Evolutionary conservation across 2,329 filamentous ascomycete species (phyloP), one percentile per base, ranked within the genome.

Genomic region (Emmonsiellopsis sp.): DNA sequence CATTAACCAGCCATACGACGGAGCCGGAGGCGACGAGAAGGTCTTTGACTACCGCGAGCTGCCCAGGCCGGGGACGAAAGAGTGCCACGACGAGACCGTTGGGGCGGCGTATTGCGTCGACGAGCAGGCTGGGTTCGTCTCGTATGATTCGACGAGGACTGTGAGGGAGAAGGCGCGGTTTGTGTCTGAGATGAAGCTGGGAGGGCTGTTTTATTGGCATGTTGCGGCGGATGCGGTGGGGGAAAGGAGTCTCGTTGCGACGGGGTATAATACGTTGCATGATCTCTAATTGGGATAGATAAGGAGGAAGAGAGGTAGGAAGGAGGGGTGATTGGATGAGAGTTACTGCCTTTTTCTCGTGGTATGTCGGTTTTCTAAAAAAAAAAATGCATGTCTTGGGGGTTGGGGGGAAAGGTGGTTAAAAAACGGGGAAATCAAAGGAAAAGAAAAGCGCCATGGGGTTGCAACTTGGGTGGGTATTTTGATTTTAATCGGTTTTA

Each of bases 191-290:
- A 84, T 85, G 61, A 79, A 80, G 31, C 73, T 93, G 15, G 87
- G 84, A 31, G 88, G 88, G 0, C 70, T 93, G 7, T 92, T 90
- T 67, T 93, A 91, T 69, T 91, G 86, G 85, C 83, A 85, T 51
- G 86, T 83, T n/a, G 84, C 85, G 11, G 82, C 80, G 2, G 88
- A 93, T 71, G 78, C 79, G 7, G 15, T 32, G 41, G 79, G 75
- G 2, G 60, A 67, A 7, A 71, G 78, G 59, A 86, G 83, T 63
- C 63, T 87, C 56, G 78, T 86, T 26, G 76, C 76, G 51, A 79
- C 81, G 34, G 83, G 83, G 4, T 83, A 78, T 61, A 71, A 78
- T 54, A 78, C 76, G 2, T 65, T 85, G 56, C 73, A 76, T 61
- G 69, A 72, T 31, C 66, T 73, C 63, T 70, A 35, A 15, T 26